Evolutionary conservation across 2,329 filamentous ascomycete species (phyloP), one percentile per base, ranked within the genome.

Genomic region (Endothia cerciana): DNA sequence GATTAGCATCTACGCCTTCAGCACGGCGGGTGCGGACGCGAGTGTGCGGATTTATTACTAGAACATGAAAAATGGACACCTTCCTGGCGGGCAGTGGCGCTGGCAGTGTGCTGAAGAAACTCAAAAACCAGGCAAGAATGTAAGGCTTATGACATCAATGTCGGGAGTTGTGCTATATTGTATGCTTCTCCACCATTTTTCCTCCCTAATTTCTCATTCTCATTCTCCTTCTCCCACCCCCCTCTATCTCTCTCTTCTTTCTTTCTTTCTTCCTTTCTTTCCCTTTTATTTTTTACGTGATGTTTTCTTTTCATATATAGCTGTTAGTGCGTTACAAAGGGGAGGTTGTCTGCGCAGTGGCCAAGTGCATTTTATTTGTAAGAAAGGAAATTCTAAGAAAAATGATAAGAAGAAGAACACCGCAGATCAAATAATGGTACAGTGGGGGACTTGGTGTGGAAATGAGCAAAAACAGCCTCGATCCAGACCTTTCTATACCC

Each of bases 1-100:
- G 91, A 77, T 93, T 0, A 86, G 82, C 60, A 84, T 94, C 47
- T 94, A 94, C 74, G 87, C 84, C 73, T 93, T 93, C 77, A 89
- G 86, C 10, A 83, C 79, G 0, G 88, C 90, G 1, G 91, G 91
- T 0, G 88, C 91, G 0, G 88, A 87, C 1, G 89, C 91, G 0
- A 87, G 85, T 67, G 73, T 86, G 10, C 77, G 89, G 8, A 92
- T 93, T 59, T 94, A 94, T 76, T 93, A 93, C 71, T 91, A 93
- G 75, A 78, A 80, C 0, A 76, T 71, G 6, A 87, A 88, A n/a
- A 65, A 28, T 47, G 47, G n/a, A 13, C n/a, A 38, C 22, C 6
- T 7, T 47, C 1, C 7, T 28, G 5, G 8, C 41, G 10, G 60
- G 60, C 6, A 25, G 83, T 1, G 81, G 81, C 6, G 82, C 81